phyloP scores from a whole-genome alignment of 176 grass and related monocot species.

The Musa troglodytarum region DNA sequence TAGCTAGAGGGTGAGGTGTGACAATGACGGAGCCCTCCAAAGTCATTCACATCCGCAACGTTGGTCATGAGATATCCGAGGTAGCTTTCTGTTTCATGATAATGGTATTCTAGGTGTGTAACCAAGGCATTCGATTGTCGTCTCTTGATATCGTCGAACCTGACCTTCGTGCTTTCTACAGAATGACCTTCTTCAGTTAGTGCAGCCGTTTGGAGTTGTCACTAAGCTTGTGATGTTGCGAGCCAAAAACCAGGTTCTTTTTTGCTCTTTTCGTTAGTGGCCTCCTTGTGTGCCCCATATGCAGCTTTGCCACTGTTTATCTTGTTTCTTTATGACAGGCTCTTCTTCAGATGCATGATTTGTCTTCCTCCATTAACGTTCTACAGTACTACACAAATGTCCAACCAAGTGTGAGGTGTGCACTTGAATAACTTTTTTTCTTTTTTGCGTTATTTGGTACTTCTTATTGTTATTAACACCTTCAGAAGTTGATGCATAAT shows the following conservation, averaged over 20 bases:
- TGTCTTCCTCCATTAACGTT: constrained; percentile 54
- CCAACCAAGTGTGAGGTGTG: constrained; percentile 80
- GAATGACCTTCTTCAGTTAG: constrained; percentile 81
- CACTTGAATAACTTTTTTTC: constrained; percentile 1
- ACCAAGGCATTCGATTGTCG: not conserved
- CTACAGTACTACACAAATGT: constrained; percentile 80
- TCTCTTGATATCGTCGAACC: not conserved
- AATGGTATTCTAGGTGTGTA: no score
- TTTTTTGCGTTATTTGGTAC: not conserved
- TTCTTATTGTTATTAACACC: no score
- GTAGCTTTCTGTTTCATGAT: constrained; percentile 23
- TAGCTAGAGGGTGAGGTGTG: not conserved
- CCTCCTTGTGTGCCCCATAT: not conserved
- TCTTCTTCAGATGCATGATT: constrained; percentile 91
- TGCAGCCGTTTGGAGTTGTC: constrained; percentile 72
- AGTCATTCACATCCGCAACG: constrained; percentile 95
- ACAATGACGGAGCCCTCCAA: constrained; percentile 91
- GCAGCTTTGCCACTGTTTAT: not conserved
- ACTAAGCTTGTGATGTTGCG: constrained; percentile 82
- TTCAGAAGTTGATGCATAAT: not conserved
- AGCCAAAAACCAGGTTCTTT: constrained; percentile 77
- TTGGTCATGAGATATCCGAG: constrained; percentile 88
- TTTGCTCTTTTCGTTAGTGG: not conserved
- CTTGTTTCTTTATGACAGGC: constrained; percentile 33
- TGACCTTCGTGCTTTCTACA: constrained; percentile 19